Base-by-base conservation (phyloP, 2,329 filamentous ascomycete species). In the Xylaria sp. region DNA sequence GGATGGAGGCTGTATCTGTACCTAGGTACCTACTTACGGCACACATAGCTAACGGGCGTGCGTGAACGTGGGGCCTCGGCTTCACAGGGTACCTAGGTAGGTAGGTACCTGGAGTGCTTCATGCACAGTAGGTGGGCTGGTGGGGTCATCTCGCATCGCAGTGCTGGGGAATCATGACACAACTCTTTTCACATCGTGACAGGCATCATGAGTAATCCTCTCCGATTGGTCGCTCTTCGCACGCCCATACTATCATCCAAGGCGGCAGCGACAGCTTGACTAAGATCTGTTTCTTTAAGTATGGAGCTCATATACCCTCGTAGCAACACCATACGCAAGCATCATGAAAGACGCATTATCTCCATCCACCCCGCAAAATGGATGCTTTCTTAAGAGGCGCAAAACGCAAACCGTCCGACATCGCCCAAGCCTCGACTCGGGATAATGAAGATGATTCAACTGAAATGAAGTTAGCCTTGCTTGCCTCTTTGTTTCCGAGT, bases 381-480 rank as follows among this genome's bases (percentile, higher is more conserved):
- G 83, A 88, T 66, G 75, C 81, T 27, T 88, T 87, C 70, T 73
- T 88, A 56, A 80, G 79, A 9, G 77, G 80, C 17, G 78, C 77
- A 58, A 88, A 87, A 74, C 82, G 85, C 56, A 87, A 77, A 67
- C 70, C 55, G 38, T 60, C 70, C 23, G 71, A 73, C 9, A 35
- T 67, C n/a, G 8, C 59, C 9, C 54, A 62, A 58, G 59, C 60
- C 31, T 53, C 17, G 46, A 57, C 23, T 54, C 33, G 47, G 29
- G 64, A 71, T 54, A 57, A 62, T 4, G 74, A 76, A 17, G 84
- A 87, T 15, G 91, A 96, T 47, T 88, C 90, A 1, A 99, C 95
- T 0, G 95, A 98, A 65, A 81, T 96, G 69, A 98, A 97, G 72
- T 79, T 99, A 13, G 93, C 93, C 1, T 80, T 96, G 1, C 79